phyloP scores from a whole-genome alignment of 2,329 filamentous ascomycete species.

The Metarhizium anisopliae region DNA sequence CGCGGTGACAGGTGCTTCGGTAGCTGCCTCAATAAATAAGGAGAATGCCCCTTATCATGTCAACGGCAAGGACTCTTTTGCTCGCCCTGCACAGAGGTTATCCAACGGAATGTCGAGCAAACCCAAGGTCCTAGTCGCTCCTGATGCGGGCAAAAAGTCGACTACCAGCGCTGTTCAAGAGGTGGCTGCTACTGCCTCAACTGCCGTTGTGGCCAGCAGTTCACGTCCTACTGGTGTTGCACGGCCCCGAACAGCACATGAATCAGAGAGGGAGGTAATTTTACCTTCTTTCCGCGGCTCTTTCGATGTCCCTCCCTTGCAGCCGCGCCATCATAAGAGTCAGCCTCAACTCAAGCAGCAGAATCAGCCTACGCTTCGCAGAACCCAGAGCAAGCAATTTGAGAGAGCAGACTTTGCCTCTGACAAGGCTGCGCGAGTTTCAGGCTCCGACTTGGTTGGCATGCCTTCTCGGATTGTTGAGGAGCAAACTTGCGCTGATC shows the following conservation, averaged over 20 bases:
- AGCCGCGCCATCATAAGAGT: constrained; percentile 43
- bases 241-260: constrained; percentile 1
- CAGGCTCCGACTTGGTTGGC: constrained; percentile 7
- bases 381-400: constrained; percentile 35
- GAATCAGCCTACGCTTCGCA: constrained; percentile 30
- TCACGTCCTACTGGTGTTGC: neutral
- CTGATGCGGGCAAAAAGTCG: constrained; percentile 14
- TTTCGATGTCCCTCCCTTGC: constrained; percentile 17
- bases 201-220: neutral
- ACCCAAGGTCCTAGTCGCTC: neutral
- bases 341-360: constrained; percentile 40
- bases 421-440: constrained; percentile 1
- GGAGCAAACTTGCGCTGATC: constrained; percentile 12
- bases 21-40: constrained; percentile 26
- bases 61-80: constrained; percentile 24
- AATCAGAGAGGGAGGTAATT: constrained; percentile 4
- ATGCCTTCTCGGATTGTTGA: constrained; percentile 7
- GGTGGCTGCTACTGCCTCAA: constrained; percentile 1
- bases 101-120: constrained; percentile 1
- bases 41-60: constrained; percentile 29
- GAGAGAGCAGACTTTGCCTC: constrained; percentile 14
- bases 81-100: constrained; percentile 27
- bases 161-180: constrained; percentile 9
- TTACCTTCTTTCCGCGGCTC: constrained; percentile 4
- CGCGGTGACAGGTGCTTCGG: constrained; percentile 14